phyloP scores from a whole-genome alignment of 306 rosid genomes.

The Carpinus fangiana region DNA sequence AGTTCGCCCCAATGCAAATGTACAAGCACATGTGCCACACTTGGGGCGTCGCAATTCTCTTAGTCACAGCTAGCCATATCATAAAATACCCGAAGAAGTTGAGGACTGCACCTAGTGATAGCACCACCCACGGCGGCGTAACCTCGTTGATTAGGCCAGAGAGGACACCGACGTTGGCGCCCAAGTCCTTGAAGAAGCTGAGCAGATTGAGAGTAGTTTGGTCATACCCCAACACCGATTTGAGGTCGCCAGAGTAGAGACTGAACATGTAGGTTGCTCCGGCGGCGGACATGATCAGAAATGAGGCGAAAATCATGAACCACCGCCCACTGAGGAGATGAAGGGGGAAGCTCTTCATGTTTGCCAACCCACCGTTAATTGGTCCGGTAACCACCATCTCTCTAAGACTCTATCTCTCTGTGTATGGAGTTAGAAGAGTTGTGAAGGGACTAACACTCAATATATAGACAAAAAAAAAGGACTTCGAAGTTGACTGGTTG shows the following conservation, averaged over 20 bases:
- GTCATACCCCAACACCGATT: constrained; percentile 1
- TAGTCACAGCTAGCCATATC: constrained; percentile 56
- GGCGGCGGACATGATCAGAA: constrained; percentile 19
- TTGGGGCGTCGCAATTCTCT: constrained; percentile 34
- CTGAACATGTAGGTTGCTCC: constrained; percentile 24
- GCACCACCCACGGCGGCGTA: constrained; percentile 44
- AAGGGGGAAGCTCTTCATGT: constrained; percentile 6
- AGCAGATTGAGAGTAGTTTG: constrained; percentile 20
- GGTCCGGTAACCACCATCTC: constrained; percentile 33
- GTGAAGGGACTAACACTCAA: background rate
- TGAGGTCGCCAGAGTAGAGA: constrained; percentile 9
- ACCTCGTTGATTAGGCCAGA: constrained; percentile 21
- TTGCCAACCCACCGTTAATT: background rate
- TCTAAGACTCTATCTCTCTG: background rate
- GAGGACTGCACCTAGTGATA: constrained; percentile 42
- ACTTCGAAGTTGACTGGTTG: too few relatives aligned
- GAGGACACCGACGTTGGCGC: constrained; percentile 16
- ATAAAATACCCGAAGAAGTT: constrained; percentile 61
- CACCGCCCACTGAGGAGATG: constrained; percentile 17
- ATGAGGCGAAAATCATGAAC: constrained; percentile 22
- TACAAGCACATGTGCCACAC: constrained; percentile 58
- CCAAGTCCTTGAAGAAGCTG: constrained; percentile 20
- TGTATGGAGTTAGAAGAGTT: background rate
- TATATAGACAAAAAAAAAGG: background rate
- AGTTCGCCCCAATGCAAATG: constrained; percentile 53